These are phyloP conservation scores for Anaeromyces robustus DNA, from an alignment of 192 early-diverging fungal genomes.

Conservation along the genomic window DNA sequence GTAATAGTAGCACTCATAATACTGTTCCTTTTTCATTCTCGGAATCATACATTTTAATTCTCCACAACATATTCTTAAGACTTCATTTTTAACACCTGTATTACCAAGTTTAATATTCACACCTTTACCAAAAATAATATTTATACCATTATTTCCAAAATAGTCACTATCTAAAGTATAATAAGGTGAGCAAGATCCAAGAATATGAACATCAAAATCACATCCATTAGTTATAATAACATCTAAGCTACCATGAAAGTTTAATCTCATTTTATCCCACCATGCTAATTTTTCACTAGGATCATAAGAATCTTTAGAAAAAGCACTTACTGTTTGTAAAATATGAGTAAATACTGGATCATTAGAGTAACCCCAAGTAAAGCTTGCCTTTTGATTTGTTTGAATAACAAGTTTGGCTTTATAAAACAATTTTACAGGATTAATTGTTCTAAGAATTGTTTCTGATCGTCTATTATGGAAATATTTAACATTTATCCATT, in stretches of 20 bases:
- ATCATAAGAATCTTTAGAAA: background rate
- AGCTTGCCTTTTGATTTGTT: background rate
- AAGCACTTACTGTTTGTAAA: background rate
- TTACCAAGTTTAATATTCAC: background rate
- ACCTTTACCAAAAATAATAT: background rate
- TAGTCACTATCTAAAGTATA: background rate
- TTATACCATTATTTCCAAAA: background rate
- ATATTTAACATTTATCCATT: background rate
- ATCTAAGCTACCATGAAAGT: background rate
- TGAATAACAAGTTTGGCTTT: background rate
- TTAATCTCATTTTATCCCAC: background rate
- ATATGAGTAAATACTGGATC: background rate
- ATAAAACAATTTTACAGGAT: background rate
- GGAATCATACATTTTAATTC: background rate
- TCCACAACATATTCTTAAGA: background rate
- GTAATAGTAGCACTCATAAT: background rate
- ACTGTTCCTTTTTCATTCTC: background rate
- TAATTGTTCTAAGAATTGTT: background rate
- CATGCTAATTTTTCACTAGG: background rate
- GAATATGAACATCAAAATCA: background rate
- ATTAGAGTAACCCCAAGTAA: background rate
- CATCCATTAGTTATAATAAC: background rate
- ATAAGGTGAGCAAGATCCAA: background rate
- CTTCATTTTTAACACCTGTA: background rate
- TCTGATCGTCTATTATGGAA: background rate